Evolutionary conservation across 1,139 yeast species (phyloP), one percentile per base, ranked within the genome.

Genomic region (Candida albicans): DNA sequence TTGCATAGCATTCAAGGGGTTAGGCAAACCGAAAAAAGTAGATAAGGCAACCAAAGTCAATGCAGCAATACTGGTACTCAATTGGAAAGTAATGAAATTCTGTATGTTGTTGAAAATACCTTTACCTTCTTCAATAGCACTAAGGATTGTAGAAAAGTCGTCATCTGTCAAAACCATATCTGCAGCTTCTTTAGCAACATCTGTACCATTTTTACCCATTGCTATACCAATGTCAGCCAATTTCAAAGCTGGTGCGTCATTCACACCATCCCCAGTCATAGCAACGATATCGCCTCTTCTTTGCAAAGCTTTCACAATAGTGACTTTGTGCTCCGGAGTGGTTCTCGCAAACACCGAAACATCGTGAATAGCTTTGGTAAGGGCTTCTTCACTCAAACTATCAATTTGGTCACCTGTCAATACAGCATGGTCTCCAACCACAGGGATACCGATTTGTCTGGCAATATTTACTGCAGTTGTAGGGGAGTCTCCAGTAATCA

Each of bases 191-290:
- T 93, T 93, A 40, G 99, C 99, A 40, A 93, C 99, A 65, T 93
- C 99, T 0, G 99, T 93, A 47, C 99, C 99, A 67, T 87, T 82
- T 57, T 83, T 82, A 50, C 99, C 99, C 99, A 93, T 93, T 28
- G 96, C 86, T 55, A 93, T 91, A 56, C 99, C 99, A 55, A 93
- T 95, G 65, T 93, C 96, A 2, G 99, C 99, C 58, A 91, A 75
- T 64, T 93, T 93, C 57, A 93, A 77, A 4, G 99, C 98, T n/a
- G 99, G 99, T 0, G 99, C 97, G 68, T 93, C 99, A 62, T 93
- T 93, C 25, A 93, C 99, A 67, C 99, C 99, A 65, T 93, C 99
- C 53, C 99, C 99, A 9, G 98, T 93, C 99, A 93, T 93, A 34
- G 97, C 99, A 40, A 93, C 99, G 50, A 91, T 84, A 64, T 93